phyloP scores from a whole-genome alignment of 495 filamentous ascomycete species.

The Aspergillus olivimuriae region DNA sequence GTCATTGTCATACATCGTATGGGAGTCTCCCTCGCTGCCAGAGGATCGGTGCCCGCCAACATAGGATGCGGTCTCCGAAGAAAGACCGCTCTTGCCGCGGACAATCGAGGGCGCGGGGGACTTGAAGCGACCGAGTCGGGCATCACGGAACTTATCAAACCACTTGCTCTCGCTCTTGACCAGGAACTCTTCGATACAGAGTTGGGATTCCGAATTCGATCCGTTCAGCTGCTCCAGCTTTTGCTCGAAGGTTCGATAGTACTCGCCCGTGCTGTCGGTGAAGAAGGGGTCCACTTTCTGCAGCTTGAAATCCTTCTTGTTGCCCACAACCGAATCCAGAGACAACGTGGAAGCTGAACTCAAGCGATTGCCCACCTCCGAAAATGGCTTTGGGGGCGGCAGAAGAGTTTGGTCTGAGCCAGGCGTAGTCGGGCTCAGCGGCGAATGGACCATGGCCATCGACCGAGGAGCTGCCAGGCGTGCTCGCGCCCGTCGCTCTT shows the following conservation, averaged over 20 bases:
- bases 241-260: slow-evolving; percentile 52
- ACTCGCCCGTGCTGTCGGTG: slow-evolving; percentile 58
- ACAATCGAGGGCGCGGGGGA: slow-evolving; percentile 38
- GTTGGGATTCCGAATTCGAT: slow-evolving; percentile 47
- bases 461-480: slow-evolving; percentile 5
- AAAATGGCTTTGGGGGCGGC: slow-evolving; percentile 17
- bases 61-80: slow-evolving; percentile 29
- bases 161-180: slow-evolving; percentile 63
- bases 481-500: slow-evolving; percentile 14
- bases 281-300: slow-evolving; percentile 68
- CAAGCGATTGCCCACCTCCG: slow-evolving; percentile 26
- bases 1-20: slow-evolving; percentile 2
- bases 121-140: slow-evolving; percentile 40
- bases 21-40: slow-evolving; percentile 14
- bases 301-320: slow-evolving; percentile 57
- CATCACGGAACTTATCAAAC: slow-evolving; percentile 57
- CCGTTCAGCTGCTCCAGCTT: slow-evolving; percentile 51
- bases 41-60: slow-evolving; percentile 14
- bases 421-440: slow-evolving; percentile 33
- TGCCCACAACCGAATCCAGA: slow-evolving; percentile 52
- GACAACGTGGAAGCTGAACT: slow-evolving; percentile 39
- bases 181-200: slow-evolving; percentile 65
- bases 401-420: slow-evolving; percentile 18
- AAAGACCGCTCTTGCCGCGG: slow-evolving; percentile 24
- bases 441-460: slow-evolving; percentile 15